Base-by-base conservation (phyloP, 1,284 basidiomycete genomes). In the Trichosporon sp. region DNA sequence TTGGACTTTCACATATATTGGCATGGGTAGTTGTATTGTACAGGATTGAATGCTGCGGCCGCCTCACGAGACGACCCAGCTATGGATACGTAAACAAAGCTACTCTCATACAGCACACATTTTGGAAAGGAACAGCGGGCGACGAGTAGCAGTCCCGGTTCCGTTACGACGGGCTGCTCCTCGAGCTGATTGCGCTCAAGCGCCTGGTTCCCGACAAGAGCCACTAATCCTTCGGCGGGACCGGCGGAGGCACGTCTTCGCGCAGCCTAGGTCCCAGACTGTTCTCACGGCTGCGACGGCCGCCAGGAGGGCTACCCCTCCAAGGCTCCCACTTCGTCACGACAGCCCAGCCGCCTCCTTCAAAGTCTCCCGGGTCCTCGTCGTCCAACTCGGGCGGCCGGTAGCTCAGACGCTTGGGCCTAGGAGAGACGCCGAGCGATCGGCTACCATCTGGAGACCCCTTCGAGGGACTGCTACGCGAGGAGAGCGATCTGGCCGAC, bases 281-380 rank as follows among this genome's bases (percentile, higher is more conserved):
- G 49, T 29, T 54, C 16, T 54, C 19, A 11, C 49, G 25, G n/a
- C 49, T 54, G 6, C 27, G 25, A 10, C 49, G 49, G 27, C 31
- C 49, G 14, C 25, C 31, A 16, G 59, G 59, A 10, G 59, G 59
- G 40, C 44, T 52, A 16, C 49, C 49, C 8, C 27, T 54, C 32
- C 34, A 65, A 7, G 64, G 54, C 58, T 62, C 60, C 52, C 70
- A 77, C 71, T 74, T 72, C 31, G 72, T 76, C n/a, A 78, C 75
- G 5, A 75, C 72, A 11, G 74, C 78, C 76, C 76, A 79, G 1
- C 75, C 78, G 61, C 75, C 75, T 65, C 77, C 76, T 62, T 76
- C 74, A 60, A 77, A 79, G 62, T 79, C 76, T 32, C 76, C 76
- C 3, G 78, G 76, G 66, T 78, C 76, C 61, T 79, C 78, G 67